Percentiles rank a stretch among this genome's conserved stretches.
Conservation (phyloP, 2,329 filamentous ascomycete genomes). For the Diaporthe destruens region DNA sequence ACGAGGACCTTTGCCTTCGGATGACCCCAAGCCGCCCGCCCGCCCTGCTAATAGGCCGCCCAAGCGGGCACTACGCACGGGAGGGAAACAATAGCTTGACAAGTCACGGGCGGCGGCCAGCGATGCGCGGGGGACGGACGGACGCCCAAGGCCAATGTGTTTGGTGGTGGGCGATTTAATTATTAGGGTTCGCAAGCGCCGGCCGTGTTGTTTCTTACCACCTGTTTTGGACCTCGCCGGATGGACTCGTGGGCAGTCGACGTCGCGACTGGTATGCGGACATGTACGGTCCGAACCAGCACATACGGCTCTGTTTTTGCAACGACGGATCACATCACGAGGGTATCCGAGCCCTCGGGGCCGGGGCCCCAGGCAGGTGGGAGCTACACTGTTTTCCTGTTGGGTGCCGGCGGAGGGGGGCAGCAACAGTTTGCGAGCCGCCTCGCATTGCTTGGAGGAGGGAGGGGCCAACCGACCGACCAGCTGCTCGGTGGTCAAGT, state of each 20-base stretch:
- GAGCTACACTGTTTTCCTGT: neutral
- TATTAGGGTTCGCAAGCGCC: neutral
- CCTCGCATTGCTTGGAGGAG: neutral
- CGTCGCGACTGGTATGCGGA: neutral
- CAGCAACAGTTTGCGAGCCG: slow-evolving; percentile 9
- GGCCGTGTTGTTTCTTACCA: neutral
- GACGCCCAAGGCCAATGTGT: too few species aligned
- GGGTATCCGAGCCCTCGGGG: slow-evolving; percentile 10
- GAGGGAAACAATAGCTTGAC: too few species aligned
- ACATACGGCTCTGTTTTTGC: too few species aligned
- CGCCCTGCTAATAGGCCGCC: too few species aligned
- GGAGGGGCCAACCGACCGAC: neutral
- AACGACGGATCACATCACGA: slow-evolving; percentile 10
- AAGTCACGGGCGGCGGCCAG: too few species aligned
- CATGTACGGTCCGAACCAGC: too few species aligned
- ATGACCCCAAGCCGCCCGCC: neutral
- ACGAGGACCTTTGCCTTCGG: neutral
- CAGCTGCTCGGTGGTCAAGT: slow-evolving; percentile 35
- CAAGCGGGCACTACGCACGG: too few species aligned
- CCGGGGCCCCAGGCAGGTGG: neutral
- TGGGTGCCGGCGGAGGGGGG: neutral
- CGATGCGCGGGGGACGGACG: neutral
- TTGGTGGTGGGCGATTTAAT: too few species aligned
- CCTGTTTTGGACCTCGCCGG: neutral
- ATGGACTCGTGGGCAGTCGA: too few species aligned